Evolutionary conservation across 2,329 filamentous ascomycete genomes (phyloP), one percentile per base, ranked within the genome.

Genomic region (Tolypocladium inflatum): DNA sequence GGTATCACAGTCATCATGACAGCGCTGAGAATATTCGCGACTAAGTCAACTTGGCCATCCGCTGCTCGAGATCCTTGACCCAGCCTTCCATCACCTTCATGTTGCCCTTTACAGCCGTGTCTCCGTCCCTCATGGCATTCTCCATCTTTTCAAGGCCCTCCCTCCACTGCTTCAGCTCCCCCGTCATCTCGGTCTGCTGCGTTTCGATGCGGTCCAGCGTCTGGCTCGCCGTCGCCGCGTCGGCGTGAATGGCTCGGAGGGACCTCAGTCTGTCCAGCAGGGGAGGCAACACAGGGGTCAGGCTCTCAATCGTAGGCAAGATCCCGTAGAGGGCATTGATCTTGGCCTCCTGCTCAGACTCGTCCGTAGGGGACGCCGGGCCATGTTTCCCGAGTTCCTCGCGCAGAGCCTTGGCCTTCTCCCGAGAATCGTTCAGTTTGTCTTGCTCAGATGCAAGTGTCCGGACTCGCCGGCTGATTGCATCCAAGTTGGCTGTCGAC

Each of bases 311-410:
- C 0, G 90, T 94, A 1, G 91, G 88, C 19, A 99, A 77, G 3
- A 91, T 90, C 1, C 89, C 88, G 72, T 97, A 97, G 6, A 99
- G 82, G 1, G 92, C 90, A 63, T 96, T 94, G 70, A 99, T 89
- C 71, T 96, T 96, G 56, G 89, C 81, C 45, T 86, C 81, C 65
- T 95, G 89, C 65, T 96, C 91, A 10, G 80, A 76, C 62, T 87
- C 78, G 58, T 82, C 71, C 10, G 67, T 66, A 23, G 78, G 74
- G 5, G 74, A 67, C 1, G 73, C 64, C 4, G 75, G 70, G 10
- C 70, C 76, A 21, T 78, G 76, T 37, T 76, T 72, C 11, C 77
- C 77, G 26, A 86, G 74, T 35, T 82, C 80, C 57, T 87, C 85
- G 61, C 86, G 79, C 1, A 85, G 78, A 43, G 76, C 75, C 66